These are phyloP conservation scores for Ascoidea rubescens DNA, from an alignment of 805 yeast genomes.

Conservation along the genomic window DNA sequence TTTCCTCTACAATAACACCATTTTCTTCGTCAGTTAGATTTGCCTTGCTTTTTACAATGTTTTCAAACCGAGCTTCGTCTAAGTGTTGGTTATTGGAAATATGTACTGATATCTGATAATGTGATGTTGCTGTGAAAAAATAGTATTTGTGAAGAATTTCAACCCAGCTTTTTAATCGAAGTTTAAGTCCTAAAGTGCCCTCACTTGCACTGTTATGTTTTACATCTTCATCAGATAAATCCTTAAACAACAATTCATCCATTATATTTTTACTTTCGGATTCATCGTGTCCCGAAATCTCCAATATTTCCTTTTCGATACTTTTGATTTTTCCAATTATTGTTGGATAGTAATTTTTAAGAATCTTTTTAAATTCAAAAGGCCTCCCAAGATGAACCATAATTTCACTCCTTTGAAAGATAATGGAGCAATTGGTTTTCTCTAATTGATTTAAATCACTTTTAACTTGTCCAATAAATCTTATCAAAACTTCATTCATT, in stretches of 20 bases:
- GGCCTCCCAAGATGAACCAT: conserved; percentile 28
- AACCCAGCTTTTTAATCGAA: conserved; percentile 32
- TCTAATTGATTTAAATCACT: conserved; percentile 35
- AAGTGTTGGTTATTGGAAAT: conserved; percentile 18
- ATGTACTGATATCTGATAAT: conserved; percentile 35
- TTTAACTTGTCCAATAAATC: conserved; percentile 44
- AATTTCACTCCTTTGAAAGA: conserved; percentile 54
- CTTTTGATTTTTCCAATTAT: conserved; percentile 3
- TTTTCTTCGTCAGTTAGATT: conserved; percentile 17
- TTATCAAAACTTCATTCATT: conserved; percentile 53
- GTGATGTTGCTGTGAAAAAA: conserved; percentile 65
- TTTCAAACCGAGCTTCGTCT: conserved; percentile 11
- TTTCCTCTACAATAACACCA: not conserved
- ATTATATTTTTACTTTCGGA: conserved; percentile 4
- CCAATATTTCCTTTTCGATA: conserved; percentile 7
- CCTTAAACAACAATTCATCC: not conserved
- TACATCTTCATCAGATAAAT: conserved; percentile 5
- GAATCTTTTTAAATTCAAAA: not conserved
- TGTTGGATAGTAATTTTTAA: not conserved
- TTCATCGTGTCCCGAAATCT: conserved; percentile 11
- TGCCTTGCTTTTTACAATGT: conserved; percentile 8
- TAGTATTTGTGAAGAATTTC: conserved; percentile 63
- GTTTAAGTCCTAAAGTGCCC: conserved; percentile 10
- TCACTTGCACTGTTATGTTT: conserved; percentile 1
- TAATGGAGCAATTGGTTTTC: conserved; percentile 28